phyloP scores from a whole-genome alignment of 202 grass and related monocot species.

The Dendrocalamus latiflorus region DNA sequence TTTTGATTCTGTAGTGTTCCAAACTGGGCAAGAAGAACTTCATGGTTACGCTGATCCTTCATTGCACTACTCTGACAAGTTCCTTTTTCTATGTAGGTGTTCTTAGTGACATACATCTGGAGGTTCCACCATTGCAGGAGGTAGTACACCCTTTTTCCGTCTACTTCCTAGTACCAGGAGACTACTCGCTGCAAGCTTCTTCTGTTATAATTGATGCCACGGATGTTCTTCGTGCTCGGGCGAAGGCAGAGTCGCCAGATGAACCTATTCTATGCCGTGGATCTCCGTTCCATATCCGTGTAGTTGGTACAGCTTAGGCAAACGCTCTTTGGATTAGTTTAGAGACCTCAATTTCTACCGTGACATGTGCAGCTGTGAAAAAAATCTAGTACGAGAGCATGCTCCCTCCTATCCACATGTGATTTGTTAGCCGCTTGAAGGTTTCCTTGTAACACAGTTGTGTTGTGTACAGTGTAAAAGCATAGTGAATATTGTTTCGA shows the following conservation, averaged over 20 bases:
- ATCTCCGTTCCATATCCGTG: conserved; percentile 70
- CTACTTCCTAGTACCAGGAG: conserved; percentile 96
- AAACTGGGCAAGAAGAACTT: not conserved
- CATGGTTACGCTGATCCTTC: not conserved
- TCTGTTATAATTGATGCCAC: conserved; percentile 80
- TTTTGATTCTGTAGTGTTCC: not conserved
- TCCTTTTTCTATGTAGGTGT: conserved; percentile 47
- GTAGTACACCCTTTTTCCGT: conserved; percentile 73
- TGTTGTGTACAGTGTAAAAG: conserved; percentile 48
- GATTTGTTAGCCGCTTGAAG: conserved; percentile 32
- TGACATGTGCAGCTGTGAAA: conserved; percentile 25
- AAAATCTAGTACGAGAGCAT: conserved; percentile 24
- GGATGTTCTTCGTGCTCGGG: conserved; percentile 77
- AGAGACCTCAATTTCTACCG: conserved; percentile 19
- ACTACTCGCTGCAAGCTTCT: conserved; percentile 74
- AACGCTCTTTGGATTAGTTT: conserved; percentile 12
- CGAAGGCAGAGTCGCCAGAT: conserved; percentile 58
- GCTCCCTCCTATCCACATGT: not conserved
- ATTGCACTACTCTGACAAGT: not conserved
- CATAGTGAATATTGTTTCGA: conserved; percentile 12
- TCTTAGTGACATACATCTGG: conserved; percentile 71
- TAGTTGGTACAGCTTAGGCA: conserved; percentile 61
- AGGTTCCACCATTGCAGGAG: conserved; percentile 81
- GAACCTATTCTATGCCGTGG: conserved; percentile 91
- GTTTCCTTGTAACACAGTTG: conserved; percentile 25